Percentiles rank a stretch among this genome's conserved stretches.
These are phyloP conservation scores for Triglochin maritima DNA, from an alignment of 106 monocot genomes.

Conservation along the genomic window DNA sequence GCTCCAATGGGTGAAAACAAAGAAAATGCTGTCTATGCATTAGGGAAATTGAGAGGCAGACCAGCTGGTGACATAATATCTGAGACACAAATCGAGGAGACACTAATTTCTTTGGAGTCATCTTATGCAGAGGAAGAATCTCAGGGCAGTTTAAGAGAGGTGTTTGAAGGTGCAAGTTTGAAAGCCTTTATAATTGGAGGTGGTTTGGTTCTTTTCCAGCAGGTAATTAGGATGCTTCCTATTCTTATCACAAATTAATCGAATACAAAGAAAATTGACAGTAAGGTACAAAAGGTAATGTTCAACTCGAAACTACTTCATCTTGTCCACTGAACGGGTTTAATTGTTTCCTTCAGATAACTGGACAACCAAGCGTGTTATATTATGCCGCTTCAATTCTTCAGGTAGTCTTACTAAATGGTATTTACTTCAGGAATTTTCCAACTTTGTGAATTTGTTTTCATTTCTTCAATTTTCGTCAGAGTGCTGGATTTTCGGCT, in stretches of 20 bases:
- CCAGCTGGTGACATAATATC: slow-evolving; percentile 43
- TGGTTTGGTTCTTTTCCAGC: slow-evolving; percentile 95
- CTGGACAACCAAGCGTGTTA: slow-evolving; percentile 93
- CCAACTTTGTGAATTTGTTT: neutral
- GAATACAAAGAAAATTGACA: neutral
- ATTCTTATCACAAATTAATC: neutral
- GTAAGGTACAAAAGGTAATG: neutral
- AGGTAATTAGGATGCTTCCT: slow-evolving; percentile 30
- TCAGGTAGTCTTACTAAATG: slow-evolving; percentile 39
- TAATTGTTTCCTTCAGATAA: slow-evolving; percentile 44
- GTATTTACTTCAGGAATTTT: neutral
- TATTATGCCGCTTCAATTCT: slow-evolving; percentile 98
- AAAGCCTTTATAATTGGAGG: slow-evolving; percentile 94
- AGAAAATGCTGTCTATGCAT: slow-evolving; percentile 42
- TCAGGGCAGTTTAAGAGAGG: slow-evolving; percentile 58
- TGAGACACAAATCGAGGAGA: slow-evolving; percentile 65
- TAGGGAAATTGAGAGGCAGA: slow-evolving; percentile 51
- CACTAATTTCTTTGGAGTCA: slow-evolving; percentile 52
- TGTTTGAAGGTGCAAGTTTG: slow-evolving; percentile 89
- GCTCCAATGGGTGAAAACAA: slow-evolving; percentile 48
- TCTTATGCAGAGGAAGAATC: slow-evolving; percentile 50
- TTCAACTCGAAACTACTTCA: neutral
- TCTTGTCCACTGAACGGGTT: neutral
- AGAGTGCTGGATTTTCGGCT: slow-evolving; percentile 97
- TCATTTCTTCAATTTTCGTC: slow-evolving; percentile 8